Evolutionary conservation across 2,329 filamentous ascomycete species (phyloP).

Genomic region (Plectosphaerella plurivora): DNA sequence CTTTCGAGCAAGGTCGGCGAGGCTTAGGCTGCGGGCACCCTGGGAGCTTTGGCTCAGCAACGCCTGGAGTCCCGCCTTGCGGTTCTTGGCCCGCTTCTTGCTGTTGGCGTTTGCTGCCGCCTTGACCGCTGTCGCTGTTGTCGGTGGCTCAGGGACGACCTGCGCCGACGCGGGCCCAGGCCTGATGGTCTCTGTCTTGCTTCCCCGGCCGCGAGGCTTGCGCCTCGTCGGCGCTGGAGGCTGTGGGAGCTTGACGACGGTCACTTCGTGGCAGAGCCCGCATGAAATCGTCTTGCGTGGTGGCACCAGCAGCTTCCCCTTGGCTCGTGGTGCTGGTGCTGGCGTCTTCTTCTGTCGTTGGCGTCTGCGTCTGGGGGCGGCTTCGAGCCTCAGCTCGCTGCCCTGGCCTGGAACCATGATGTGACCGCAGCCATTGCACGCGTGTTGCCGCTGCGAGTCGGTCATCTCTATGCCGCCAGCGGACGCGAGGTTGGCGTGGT

Average conservation of each 20-base stretch:
- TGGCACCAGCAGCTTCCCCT: constrained; percentile 3
- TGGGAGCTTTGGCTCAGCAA: constrained; percentile 45
- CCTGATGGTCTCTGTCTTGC: too few relatives aligned
- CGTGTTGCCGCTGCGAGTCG: constrained; percentile 47
- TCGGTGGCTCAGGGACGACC: constrained; percentile 8
- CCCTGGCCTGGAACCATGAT: constrained; percentile 52
- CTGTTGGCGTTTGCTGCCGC: constrained; percentile 50
- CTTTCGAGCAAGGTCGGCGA: constrained; percentile 38
- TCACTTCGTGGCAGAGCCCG: constrained; percentile 7
- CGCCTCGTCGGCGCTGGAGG: constrained; percentile 1
- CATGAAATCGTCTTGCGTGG: constrained; percentile 8
- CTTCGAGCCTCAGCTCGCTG: constrained; percentile 32
- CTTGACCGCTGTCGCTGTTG: constrained; percentile 16
- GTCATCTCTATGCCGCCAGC: constrained; percentile 37
- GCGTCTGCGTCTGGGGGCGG: constrained; percentile 14
- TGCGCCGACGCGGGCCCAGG: background rate
- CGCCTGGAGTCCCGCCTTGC: constrained; percentile 63
- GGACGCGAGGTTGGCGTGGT: constrained; percentile 44
- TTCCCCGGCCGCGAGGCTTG: background rate
- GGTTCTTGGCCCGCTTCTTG: constrained; percentile 61
- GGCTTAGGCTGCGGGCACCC: constrained; percentile 37
- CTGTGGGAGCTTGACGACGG: constrained; percentile 7
- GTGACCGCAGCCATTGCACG: constrained; percentile 57
- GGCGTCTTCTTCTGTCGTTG: constrained; percentile 26
- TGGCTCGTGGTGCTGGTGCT: background rate